Evolutionary conservation across 73 alveolate species (phyloP), one percentile per base, ranked within the genome.

Genomic region (Tetrahymena thermophila): DNA sequence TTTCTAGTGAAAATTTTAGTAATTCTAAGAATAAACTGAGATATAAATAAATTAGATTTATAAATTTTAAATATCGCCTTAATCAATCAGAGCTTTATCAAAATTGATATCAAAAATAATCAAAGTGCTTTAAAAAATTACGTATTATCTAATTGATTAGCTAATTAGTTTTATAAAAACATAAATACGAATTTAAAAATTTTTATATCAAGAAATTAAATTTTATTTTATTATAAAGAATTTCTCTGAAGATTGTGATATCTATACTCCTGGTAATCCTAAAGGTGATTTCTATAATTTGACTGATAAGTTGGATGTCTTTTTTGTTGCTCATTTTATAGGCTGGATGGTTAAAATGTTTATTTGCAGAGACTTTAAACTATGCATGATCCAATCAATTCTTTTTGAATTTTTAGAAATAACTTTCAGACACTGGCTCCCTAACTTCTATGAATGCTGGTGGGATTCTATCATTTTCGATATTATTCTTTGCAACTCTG

Each of bases 361-460:
- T 96, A 98, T 98, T 83, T 94, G 98, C 84, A 97, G 99, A 96
- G 99, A 98, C 95, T 94, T 96, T 57, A 96, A 96, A 93, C 56
- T 98, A 28, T 96, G 98, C 95, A 96, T 98, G 99, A 43, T 97
- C 38, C 71, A 96, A 96, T 94, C 97, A 50, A 96, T 98, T 44
- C 94, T 95, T 21, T 98, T 98, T 94, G 99, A 98, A 89, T 71
- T 97, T 38, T 37, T 97, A 40, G 99, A 98, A 96, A 96, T 98
- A 84, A 97, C 99, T 25, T 98, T 98, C 94, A 97, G 98, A 96
- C 98, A 98, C 94, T 98, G 98, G 98, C 96, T 98, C 55, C 99
- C 99, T 35, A 98, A 98, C 57, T 98, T 98, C 97, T 95, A 97
- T 96, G 99, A 98, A 95, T 98, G 99, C 93, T 98, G 99, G 99